These are phyloP conservation scores for Bipolaris zeicola DNA, from an alignment of 2,329 filamentous ascomycete species.

Conservation along the genomic window DNA sequence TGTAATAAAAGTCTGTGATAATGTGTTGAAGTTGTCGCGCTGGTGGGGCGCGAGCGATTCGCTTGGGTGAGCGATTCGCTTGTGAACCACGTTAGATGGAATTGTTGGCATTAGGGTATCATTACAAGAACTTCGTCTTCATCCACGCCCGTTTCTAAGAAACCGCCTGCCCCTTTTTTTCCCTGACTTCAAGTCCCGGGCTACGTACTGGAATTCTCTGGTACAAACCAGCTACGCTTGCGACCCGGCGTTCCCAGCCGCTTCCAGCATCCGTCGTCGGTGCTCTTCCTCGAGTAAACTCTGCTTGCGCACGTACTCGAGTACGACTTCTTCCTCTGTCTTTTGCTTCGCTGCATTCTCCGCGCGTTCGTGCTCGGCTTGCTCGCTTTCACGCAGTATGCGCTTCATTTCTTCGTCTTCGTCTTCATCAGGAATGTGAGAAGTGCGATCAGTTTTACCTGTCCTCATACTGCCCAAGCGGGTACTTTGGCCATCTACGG, in stretches of 20 bases:
- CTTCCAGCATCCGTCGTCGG: conserved; percentile 18
- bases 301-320: conserved; percentile 80
- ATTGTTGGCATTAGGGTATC: conserved; percentile 5
- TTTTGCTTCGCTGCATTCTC: conserved; percentile 50
- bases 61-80: too few relatives aligned
- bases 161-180: not conserved
- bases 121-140: not conserved
- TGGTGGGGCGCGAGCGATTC: too few relatives aligned
- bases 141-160: too few relatives aligned
- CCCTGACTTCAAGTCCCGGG: not conserved
- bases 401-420: conserved; percentile 36
- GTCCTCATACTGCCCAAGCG: not conserved
- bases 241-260: conserved; percentile 19
- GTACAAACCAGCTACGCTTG: not conserved
- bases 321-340: conserved; percentile 72
- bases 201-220: too few relatives aligned
- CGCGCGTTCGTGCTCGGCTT: conserved; percentile 47
- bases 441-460: not conserved
- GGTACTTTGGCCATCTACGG: not conserved
- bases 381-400: conserved; percentile 36
- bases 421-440: conserved; percentile 14
- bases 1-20: too few relatives aligned
- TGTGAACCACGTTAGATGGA: too few relatives aligned
- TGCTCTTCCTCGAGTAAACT: conserved; percentile 67
- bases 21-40: too few relatives aligned